Percentiles rank a stretch among this genome's conserved stretches.
Evolutionary conservation across 768 basidiomycete species (phyloP).

Genomic region (Ephemerocybe angulata): DNA sequence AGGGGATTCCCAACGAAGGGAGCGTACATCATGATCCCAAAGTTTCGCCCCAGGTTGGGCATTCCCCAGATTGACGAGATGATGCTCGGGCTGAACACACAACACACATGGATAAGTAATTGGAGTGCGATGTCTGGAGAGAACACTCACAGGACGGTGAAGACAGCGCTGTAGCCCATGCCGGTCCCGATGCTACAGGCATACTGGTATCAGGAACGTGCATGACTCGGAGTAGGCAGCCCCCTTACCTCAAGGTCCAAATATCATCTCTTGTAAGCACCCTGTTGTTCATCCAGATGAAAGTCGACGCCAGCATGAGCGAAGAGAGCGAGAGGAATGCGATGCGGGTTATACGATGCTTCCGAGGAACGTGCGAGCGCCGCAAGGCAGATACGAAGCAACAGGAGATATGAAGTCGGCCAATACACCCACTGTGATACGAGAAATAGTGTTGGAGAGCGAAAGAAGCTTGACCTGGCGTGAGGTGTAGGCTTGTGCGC

Average conservation of each 20-base stretch:
- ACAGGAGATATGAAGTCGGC: constrained; percentile 71
- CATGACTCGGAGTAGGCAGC: background rate
- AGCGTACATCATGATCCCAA: constrained; percentile 68
- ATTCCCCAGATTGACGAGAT: constrained; percentile 68
- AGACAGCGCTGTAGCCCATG: constrained; percentile 63
- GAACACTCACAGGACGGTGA: constrained; percentile 62
- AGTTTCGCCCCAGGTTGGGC: constrained; percentile 70
- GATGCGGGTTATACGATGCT: constrained; percentile 58
- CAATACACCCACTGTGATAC: constrained; percentile 62
- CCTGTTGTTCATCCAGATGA: constrained; percentile 50
- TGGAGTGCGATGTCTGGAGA: too few species aligned
- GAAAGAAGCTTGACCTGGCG: constrained; percentile 73
- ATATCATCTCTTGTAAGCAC: constrained; percentile 49
- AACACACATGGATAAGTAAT: background rate
- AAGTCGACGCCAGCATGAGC: constrained; percentile 46
- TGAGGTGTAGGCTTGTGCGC: constrained; percentile 42
- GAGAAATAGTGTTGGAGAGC: constrained; percentile 65
- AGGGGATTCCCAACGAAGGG: constrained; percentile 74
- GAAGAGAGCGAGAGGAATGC: constrained; percentile 53
- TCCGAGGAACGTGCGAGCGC: constrained; percentile 34
- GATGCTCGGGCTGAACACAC: constrained; percentile 55
- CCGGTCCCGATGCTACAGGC: constrained; percentile 58
- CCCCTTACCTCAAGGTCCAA: constrained; percentile 71
- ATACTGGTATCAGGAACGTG: background rate
- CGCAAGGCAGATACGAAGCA: constrained; percentile 38